Base-by-base conservation (phyloP, 768 basidiomycete species). In the Auricularia sp. region DNA sequence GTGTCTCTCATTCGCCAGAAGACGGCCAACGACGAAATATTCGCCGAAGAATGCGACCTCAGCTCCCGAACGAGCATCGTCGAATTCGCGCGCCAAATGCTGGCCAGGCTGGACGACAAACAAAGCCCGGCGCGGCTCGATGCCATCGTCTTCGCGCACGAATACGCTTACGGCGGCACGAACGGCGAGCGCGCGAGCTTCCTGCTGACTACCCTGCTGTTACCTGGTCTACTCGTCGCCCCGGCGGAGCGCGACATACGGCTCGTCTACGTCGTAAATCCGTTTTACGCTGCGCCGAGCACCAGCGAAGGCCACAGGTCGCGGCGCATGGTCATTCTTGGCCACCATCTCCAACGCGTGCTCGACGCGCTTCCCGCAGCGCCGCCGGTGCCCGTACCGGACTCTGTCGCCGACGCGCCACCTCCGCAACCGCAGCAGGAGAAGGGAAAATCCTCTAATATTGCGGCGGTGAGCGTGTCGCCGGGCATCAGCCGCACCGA, bases 201-300 rank as follows among this genome's bases (percentile, higher is more conserved):
- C 75, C 77, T 94, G 64, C 80, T 94, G 4, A 80, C 83, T 6
- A 94, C 92, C 1, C 78, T 91, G 5, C 80, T 97, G 0, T 81
- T 96, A 0, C 93, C 94, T 2, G 80, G 83, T 35, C 77, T 96
- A 3, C 84, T 97, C 16, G 85, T 89, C 33, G 88, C 90, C 0
- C 93, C 94, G 0, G 79, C 82, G n/a, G 94, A 94, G 72, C 82
- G 94, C 42, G 91, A 94, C 68, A 92, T 97, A 51, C 88, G 94
- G n/a, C 83, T 97, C 68, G 78, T 98, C 72, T 87, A 86, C 64
- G 80, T 94, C 47, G 82, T 95, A 71, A 93, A 94, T 65, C 93
- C 93, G 2, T 92, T 92, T 69, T 97, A 96, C 69, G 87, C 92
- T 2, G 92, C 94, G 13, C 69, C 70, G 13, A 67, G 68, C 66